A percentile compares a stretch with the other conserved stretches of the same genome.
Evolutionary conservation across 495 filamentous ascomycete genomes (phyloP).

Genomic region (Cairneyella variabilis): DNA sequence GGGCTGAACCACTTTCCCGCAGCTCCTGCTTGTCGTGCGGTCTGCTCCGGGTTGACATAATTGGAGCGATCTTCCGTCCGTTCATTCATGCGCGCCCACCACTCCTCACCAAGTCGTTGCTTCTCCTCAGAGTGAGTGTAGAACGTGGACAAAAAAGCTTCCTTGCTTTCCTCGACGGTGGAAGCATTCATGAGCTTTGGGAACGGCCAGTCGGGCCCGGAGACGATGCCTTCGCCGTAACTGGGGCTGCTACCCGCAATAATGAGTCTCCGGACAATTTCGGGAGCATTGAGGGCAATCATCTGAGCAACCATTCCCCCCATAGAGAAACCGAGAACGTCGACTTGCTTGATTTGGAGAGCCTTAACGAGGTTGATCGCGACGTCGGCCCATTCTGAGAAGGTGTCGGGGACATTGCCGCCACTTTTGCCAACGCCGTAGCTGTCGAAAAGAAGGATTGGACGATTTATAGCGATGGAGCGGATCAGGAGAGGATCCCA

Average conservation of each 20-base stretch:
- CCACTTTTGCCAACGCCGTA: constrained; percentile 27
- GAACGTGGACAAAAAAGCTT: constrained; percentile 16
- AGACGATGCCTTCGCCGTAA: background rate
- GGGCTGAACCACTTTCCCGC: constrained; percentile 1
- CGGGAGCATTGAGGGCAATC: background rate
- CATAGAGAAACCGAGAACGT: constrained; percentile 33
- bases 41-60: background rate
- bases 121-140: background rate
- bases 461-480: constrained; percentile 22
- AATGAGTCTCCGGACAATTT: constrained; percentile 3
- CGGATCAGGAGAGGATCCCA: constrained; percentile 32
- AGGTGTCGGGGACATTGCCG: constrained; percentile 22
- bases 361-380: constrained; percentile 29
- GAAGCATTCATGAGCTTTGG: constrained; percentile 6
- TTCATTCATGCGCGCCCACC: constrained; percentile 3
- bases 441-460: constrained; percentile 30
- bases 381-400: constrained; percentile 24
- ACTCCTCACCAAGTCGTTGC: background rate
- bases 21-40: background rate
- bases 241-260: constrained; percentile 3
- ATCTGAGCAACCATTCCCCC: constrained; percentile 31
- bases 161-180: background rate
- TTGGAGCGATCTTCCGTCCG: constrained; percentile 4
- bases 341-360: constrained; percentile 28
- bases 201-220: background rate